phyloP scores from a whole-genome alignment of 495 filamentous ascomycete species.

The Xylaria sp. region DNA sequence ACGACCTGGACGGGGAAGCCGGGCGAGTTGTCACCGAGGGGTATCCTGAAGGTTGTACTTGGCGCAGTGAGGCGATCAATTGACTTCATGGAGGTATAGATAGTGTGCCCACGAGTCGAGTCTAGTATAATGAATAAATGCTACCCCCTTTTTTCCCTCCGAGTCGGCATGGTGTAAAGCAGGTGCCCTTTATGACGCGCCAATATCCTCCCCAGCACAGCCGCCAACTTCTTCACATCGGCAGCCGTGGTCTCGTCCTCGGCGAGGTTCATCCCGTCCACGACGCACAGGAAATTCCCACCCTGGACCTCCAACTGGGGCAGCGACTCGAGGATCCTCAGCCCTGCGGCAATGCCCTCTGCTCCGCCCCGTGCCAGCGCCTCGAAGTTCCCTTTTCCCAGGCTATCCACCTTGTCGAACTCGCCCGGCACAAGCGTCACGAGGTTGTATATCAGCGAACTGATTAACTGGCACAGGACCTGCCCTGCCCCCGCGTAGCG shows the following conservation, averaged over 20 bases:
- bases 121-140: not conserved
- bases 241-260: conserved; percentile 12
- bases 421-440: conserved; percentile 19
- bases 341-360: conserved; percentile 23
- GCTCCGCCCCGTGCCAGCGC: conserved; percentile 19
- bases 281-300: conserved; percentile 25
- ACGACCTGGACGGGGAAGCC: conserved; percentile 66
- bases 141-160: not conserved
- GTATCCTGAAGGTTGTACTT: conserved; percentile 74
- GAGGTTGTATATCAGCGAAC: conserved; percentile 31
- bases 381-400: conserved; percentile 24
- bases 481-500: conserved; percentile 9
- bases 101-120: not conserved
- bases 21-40: conserved; percentile 52
- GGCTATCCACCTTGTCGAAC: conserved; percentile 16
- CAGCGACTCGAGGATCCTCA: conserved; percentile 28
- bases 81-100: conserved; percentile 27
- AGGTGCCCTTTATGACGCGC: conserved; percentile 14
- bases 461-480: conserved; percentile 30
- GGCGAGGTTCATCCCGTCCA: conserved; percentile 29
- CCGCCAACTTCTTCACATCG: conserved; percentile 9
- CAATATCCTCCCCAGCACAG: conserved; percentile 4
- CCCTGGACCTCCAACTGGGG: conserved; percentile 4
- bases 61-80: conserved; percentile 58
- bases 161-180: conserved; percentile 17